Evolutionary conservation across 208 protist genomes (phyloP), one percentile per base, ranked within the genome.

Genomic region (Crithidia expoeki): DNA sequence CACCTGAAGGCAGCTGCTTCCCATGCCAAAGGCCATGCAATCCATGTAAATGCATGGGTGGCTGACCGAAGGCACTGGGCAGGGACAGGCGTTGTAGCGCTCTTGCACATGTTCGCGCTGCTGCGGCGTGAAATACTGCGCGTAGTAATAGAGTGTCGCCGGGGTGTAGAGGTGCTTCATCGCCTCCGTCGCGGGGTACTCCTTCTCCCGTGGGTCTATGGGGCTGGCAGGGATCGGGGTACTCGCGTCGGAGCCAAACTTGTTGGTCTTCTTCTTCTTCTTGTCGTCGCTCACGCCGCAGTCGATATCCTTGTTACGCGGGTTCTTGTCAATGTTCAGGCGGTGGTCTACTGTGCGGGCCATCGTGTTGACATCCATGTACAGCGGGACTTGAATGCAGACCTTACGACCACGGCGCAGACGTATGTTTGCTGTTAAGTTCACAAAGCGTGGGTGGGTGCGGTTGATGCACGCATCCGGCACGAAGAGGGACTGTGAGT

Each of bases 21-120:
- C 99, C 99, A 99, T 99, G 47, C 99, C 99, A 80, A 99, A 99
- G 3, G 94, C 98, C 99, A 99, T 99, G 77, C 97, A 98, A 80
- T 99, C 99, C 98, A 99, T 99, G 79, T 99, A 98, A 50, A 99
- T 98, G 66, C 86, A 96, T 6, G 93, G 95, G 76, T 94, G 90
- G 68, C 71, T 88, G 17, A 94, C 89, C 30, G 89, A 96, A 4
- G 88, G 85, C 36, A 94, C 79, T 25, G 89, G 93, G 67, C 85
- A 95, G 11, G 81, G 85, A 70, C 87, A 94, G 14, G 86, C 85
- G 62, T 94, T 77, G 79, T 94, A 95, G 30, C 88, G 84, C 74
- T 89, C 74, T 68, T 84, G 83, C 40, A 97, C 84, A 66, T 85
- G 76, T 60, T 90, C 80, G 14, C 74, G 71, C 65, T 90, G 86